phyloP scores from a whole-genome alignment of 2,329 filamentous ascomycete species.

The Apiospora sp. region DNA sequence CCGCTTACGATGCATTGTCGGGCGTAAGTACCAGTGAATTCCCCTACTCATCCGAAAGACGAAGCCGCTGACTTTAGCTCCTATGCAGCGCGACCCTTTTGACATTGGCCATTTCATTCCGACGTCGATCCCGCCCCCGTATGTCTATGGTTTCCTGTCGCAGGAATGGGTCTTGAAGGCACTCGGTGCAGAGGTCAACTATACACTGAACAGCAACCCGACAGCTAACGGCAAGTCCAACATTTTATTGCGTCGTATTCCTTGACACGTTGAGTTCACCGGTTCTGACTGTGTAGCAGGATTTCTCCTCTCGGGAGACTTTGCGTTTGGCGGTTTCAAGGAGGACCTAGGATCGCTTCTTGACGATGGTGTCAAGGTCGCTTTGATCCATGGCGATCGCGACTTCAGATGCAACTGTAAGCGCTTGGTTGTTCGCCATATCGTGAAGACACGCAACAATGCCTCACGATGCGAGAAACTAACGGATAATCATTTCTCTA shows the following conservation, averaged over 20 bases:
- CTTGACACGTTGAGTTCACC: constrained; percentile 30
- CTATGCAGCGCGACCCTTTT: constrained; percentile 55
- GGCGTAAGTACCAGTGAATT: constrained; percentile 26
- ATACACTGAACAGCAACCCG: constrained; percentile 57
- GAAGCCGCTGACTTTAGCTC: background rate
- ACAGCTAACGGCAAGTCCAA: constrained; percentile 36
- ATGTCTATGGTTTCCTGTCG: background rate
- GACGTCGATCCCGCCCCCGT: background rate
- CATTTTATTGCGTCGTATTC: background rate
- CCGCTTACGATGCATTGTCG: constrained; percentile 28
- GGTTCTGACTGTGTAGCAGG: constrained; percentile 58
- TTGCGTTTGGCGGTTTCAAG: constrained; percentile 40
- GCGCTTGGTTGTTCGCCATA: background rate
- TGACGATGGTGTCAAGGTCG: constrained; percentile 34
- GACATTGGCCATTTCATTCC: constrained; percentile 59
- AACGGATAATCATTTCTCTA: background rate
- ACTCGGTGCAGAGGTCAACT: constrained; percentile 67
- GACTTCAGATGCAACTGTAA: constrained; percentile 45
- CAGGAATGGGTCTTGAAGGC: constrained; percentile 54
- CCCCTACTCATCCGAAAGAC: background rate
- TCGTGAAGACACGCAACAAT: background rate
- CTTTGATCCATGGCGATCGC: constrained; percentile 50
- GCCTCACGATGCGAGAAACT: background rate
- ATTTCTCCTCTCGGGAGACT: constrained; percentile 53
- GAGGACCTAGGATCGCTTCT: constrained; percentile 37